Percentiles rank a stretch among this genome's conserved stretches.
Conservation (phyloP, 345 rosid species). For the Lagerstroemia speciosa region DNA sequence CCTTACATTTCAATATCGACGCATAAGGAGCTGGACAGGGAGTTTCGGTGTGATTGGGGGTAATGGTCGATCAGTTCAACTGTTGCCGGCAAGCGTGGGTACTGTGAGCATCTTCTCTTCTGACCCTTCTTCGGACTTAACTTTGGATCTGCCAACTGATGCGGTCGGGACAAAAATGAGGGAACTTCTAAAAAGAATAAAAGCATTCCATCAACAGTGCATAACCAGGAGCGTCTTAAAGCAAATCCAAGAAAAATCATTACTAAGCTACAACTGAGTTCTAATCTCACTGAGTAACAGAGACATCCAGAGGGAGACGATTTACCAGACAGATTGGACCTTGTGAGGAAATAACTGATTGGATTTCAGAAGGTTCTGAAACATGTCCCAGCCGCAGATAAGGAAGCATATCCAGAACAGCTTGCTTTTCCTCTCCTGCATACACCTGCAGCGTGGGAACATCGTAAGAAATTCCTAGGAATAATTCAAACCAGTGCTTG, state of each 20-base stretch:
- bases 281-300: not conserved
- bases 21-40: constrained; percentile 93
- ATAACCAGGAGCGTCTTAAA: constrained; percentile 7
- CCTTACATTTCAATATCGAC: constrained; percentile 59
- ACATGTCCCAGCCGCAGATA: constrained; percentile 84
- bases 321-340: constrained; percentile 94
- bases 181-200: constrained; percentile 2
- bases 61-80: constrained; percentile 49
- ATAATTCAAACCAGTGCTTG: not conserved
- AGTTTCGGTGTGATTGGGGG: constrained; percentile 65
- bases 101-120: constrained; percentile 86
- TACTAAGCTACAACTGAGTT: not conserved
- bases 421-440: constrained; percentile 82
- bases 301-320: constrained; percentile 1
- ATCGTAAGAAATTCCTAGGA: not conserved
- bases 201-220: not conserved
- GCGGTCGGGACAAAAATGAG: constrained; percentile 2
- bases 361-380: constrained; percentile 86
- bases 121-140: constrained; percentile 64
- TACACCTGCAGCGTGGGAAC: constrained; percentile 37
- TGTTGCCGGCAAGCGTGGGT: constrained; percentile 62
- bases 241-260: constrained; percentile 26
- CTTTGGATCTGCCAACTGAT: constrained; percentile 63
- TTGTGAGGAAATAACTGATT: constrained; percentile 83
- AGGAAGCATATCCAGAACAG: constrained; percentile 79